Evolutionary conservation across 148 eudicot species (phyloP).

Genomic region (Rhododendron mucronatum): DNA sequence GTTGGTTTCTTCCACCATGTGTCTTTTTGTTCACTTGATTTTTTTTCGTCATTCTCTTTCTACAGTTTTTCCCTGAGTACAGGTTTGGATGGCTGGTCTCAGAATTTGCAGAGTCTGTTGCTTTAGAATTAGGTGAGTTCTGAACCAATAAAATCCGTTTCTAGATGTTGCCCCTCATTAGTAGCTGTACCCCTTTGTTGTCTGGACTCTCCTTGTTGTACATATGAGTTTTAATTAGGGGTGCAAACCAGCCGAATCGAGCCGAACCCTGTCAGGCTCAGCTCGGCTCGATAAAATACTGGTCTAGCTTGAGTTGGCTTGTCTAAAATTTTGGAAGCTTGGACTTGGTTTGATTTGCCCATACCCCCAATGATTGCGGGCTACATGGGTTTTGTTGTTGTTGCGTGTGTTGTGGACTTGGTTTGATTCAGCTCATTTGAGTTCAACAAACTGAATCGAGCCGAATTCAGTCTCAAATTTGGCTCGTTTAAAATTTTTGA

Average conservation of each 20-base stretch:
- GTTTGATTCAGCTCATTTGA: background rate
- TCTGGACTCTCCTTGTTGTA: background rate
- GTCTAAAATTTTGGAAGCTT: background rate
- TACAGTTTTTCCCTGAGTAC: slow-evolving; percentile 88
- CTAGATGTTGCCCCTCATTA: slow-evolving; percentile 1
- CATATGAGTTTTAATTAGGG: background rate
- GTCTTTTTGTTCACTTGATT: slow-evolving; percentile 11
- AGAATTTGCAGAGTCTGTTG: slow-evolving; percentile 62
- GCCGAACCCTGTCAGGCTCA: background rate
- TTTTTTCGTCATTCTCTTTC: slow-evolving; percentile 14
- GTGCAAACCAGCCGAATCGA: background rate
- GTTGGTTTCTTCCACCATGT: background rate
- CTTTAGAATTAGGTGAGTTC: slow-evolving; percentile 83
- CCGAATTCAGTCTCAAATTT: no score
- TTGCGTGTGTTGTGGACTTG: background rate
- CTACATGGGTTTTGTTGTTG: no score
- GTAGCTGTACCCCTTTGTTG: background rate
- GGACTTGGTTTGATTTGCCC: background rate
- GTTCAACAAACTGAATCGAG: no score
- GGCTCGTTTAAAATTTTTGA: background rate
- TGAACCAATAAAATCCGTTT: background rate
- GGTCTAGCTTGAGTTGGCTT: background rate
- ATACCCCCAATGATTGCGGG: no score
- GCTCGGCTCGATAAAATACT: background rate
- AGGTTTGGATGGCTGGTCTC: slow-evolving; percentile 84